Conservation (phyloP, 2,329 filamentous ascomycete species). For the Xylaria sp. region DNA sequence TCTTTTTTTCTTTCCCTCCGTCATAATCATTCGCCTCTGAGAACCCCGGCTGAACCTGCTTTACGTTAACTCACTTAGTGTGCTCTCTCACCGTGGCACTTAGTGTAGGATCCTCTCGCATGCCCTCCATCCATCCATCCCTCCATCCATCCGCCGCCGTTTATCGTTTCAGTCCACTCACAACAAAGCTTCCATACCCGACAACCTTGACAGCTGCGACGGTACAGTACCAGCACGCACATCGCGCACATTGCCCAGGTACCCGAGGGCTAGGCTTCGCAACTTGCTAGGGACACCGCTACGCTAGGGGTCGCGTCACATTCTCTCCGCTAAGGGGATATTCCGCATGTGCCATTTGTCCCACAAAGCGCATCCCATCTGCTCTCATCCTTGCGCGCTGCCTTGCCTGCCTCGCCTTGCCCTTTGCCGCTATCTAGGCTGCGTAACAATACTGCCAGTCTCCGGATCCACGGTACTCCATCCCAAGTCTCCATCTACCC, state of each 20-base stretch:
- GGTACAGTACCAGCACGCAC: conserved; percentile 16
- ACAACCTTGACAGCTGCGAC: conserved; percentile 17
- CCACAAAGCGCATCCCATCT: conserved; percentile 33
- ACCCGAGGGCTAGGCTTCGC: conserved; percentile 25
- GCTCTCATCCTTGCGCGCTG: conserved; percentile 31
- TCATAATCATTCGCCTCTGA: not conserved
- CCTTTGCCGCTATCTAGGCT: conserved; percentile 33
- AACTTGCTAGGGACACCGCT: conserved; percentile 21
- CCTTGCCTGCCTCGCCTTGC: conserved; percentile 22
- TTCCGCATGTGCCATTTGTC: conserved; percentile 37
- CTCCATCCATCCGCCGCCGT: not conserved
- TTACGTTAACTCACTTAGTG: not conserved
- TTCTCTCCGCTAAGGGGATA: conserved; percentile 32
- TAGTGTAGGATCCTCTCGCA: conserved; percentile 26
- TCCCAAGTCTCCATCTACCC: conserved; percentile 4
- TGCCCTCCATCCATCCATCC: conserved; percentile 18
- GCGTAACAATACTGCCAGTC: conserved; percentile 43
- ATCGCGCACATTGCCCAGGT: conserved; percentile 23
- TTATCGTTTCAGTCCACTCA: conserved; percentile 28
- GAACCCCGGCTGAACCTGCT: conserved; percentile 5
- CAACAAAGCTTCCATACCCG: conserved; percentile 25
- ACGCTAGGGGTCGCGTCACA: conserved; percentile 29
- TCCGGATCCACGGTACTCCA: conserved; percentile 28
- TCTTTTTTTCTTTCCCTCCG: no score
- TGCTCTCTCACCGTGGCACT: not conserved